phyloP scores from a whole-genome alignment of 805 yeast species.

The Clavispora asparagi region DNA sequence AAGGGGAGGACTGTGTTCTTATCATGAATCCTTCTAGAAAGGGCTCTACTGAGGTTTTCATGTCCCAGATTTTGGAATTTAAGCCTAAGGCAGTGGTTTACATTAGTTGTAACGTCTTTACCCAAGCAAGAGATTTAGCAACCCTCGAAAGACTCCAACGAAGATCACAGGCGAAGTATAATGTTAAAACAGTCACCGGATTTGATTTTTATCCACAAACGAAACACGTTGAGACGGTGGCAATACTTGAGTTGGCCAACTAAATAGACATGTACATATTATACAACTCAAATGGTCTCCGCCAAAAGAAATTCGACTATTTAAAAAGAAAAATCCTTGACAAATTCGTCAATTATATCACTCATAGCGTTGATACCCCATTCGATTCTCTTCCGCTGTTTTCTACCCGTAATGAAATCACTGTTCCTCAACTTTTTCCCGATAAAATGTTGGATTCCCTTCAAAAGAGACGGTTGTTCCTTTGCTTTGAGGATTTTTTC shows the following conservation, averaged over 20 bases:
- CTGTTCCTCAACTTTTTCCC: constrained; percentile 42
- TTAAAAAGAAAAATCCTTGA: constrained; percentile 5
- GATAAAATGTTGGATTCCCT: constrained; percentile 64
- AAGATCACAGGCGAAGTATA: constrained; percentile 9
- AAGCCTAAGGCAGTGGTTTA: constrained; percentile 35
- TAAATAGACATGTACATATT: neutral
- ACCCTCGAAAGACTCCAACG: constrained; percentile 21
- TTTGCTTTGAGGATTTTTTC: constrained; percentile 49
- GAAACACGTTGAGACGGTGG: constrained; percentile 54
- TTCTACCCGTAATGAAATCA: constrained; percentile 47
- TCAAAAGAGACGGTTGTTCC: constrained; percentile 52
- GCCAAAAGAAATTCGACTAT: neutral
- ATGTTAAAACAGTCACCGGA: constrained; percentile 24
- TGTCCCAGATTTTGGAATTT: constrained; percentile 33
- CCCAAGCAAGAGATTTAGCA: constrained; percentile 41
- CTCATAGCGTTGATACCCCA: constrained; percentile 62
- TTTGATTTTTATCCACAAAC: constrained; percentile 54
- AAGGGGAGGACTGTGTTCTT: constrained; percentile 30
- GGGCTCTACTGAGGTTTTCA: constrained; percentile 31
- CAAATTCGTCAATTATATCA: constrained; percentile 48
- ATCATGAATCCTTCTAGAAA: constrained; percentile 44
- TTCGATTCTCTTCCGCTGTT: constrained; percentile 50
- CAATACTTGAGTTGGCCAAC: constrained; percentile 31
- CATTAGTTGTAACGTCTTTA: constrained; percentile 41
- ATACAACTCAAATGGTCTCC: neutral